Conservation (phyloP, 139 green algal species). For the Nannochloris sp. region DNA sequence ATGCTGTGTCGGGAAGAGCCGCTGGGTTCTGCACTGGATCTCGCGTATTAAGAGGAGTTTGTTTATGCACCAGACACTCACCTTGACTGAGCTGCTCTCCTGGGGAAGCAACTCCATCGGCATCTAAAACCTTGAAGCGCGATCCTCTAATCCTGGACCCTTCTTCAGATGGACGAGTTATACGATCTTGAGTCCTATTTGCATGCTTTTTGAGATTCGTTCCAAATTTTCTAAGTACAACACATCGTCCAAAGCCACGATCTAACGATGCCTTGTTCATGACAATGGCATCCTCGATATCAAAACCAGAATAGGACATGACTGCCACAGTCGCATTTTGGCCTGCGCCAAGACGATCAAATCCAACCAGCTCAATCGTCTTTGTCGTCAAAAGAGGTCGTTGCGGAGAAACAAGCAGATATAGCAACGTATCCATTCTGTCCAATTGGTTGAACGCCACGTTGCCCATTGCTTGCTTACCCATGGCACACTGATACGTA, state of each 20-base stretch:
- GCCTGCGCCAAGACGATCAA: conserved; percentile 89
- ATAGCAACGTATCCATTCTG: conserved; percentile 94
- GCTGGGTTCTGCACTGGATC: conserved; percentile 43
- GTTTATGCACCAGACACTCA: conserved; percentile 88
- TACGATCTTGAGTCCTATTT: conserved; percentile 81
- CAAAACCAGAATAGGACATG: conserved; percentile 90
- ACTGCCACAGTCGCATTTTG: conserved; percentile 98
- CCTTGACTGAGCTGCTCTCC: conserved; percentile 72
- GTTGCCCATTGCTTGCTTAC: conserved; percentile 99
- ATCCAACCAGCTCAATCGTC: conserved; percentile 89
- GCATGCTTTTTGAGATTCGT: conserved; percentile 75
- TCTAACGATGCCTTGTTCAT: conserved; percentile 96
- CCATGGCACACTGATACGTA: conserved; percentile 99
- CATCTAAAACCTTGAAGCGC: conserved; percentile 64
- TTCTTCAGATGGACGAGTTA: conserved; percentile 35
- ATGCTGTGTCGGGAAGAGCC: conserved; percentile 52
- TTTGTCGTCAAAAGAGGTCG: conserved; percentile 92
- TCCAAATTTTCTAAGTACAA: conserved; percentile 82
- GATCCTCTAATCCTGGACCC: conserved; percentile 1
- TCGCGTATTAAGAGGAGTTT: conserved; percentile 75
- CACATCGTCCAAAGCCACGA: conserved; percentile 94
- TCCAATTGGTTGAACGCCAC: conserved; percentile 93
- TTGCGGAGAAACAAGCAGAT: conserved; percentile 94
- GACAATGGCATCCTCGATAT: conserved; percentile 97
- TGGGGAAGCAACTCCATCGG: conserved; percentile 76